A percentile compares a stretch with the other conserved stretches of the same genome.
Conservation (phyloP, 2,329 filamentous ascomycete species). For the Tolypocladium paradoxum region DNA sequence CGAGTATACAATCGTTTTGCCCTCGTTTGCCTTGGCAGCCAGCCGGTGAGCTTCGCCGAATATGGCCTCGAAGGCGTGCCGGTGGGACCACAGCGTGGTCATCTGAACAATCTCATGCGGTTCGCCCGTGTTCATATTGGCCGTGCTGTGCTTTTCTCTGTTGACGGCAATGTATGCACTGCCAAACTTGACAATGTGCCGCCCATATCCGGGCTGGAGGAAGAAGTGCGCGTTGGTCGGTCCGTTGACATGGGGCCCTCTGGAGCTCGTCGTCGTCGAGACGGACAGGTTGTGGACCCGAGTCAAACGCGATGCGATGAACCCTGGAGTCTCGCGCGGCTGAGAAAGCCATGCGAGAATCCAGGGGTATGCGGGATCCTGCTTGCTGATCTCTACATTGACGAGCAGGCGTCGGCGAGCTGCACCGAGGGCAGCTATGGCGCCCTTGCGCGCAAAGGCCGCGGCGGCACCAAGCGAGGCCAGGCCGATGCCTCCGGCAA, state of each 20-base stretch:
- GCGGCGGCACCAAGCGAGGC: conserved; percentile 76
- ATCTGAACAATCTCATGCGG: conserved; percentile 92
- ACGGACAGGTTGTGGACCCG: conserved; percentile 50
- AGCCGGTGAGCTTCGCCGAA: conserved; percentile 79
- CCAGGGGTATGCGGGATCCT: conserved; percentile 90
- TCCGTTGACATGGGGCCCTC: conserved; percentile 48
- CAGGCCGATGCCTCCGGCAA: conserved; percentile 73
- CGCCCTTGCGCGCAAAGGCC: conserved; percentile 68
- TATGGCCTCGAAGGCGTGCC: conserved; percentile 80
- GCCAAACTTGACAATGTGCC: conserved; percentile 77
- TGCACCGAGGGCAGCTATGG: conserved; percentile 60
- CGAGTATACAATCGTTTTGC: conserved; percentile 87
- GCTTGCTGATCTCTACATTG: conserved; percentile 89
- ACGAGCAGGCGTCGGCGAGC: conserved; percentile 80
- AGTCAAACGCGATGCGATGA: conserved; percentile 45
- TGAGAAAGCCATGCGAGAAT: conserved; percentile 89
- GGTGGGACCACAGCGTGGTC: conserved; percentile 82
- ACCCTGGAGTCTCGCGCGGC: conserved; percentile 56
- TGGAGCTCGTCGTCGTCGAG: conserved; percentile 47
- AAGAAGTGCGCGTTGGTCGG: conserved; percentile 71
- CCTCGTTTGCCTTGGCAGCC: conserved; percentile 70
- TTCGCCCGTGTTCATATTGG: conserved; percentile 70
- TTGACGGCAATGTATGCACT: conserved; percentile 82
- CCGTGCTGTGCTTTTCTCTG: conserved; percentile 74
- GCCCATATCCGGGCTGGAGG: conserved; percentile 82